These are phyloP conservation scores for Excoecaria agallocha DNA, from an alignment of 345 rosid species.

Conservation along the genomic window DNA sequence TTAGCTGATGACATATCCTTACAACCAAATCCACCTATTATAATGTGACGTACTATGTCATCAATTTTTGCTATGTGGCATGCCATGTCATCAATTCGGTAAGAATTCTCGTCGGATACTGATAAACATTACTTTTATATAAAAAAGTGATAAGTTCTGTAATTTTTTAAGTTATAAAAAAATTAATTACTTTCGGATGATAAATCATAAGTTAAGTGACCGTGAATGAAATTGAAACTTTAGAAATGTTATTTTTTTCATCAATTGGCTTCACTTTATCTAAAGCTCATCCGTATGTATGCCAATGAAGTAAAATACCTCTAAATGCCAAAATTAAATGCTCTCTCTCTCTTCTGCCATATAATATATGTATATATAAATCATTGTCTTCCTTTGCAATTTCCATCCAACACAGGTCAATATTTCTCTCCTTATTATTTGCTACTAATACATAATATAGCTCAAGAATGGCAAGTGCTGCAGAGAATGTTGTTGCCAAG, in stretches of 20 bases:
- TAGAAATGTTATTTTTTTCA: neutral
- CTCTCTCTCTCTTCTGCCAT: slow-evolving; percentile 3
- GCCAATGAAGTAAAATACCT: neutral
- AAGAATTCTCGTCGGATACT: no score
- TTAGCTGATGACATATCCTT: no score
- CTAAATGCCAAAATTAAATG: slow-evolving; percentile 16
- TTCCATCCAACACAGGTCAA: slow-evolving; percentile 5
- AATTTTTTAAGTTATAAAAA: no score
- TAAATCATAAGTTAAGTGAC: no score
- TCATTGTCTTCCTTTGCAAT: neutral
- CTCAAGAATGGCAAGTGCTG: slow-evolving; percentile 23
- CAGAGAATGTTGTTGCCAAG: slow-evolving; percentile 26
- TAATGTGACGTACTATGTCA: no score
- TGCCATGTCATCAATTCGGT: no score
- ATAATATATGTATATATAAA: slow-evolving; percentile 13
- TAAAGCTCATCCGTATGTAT: slow-evolving; percentile 20
- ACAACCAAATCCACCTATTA: no score
- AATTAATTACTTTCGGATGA: no score
- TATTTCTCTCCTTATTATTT: neutral
- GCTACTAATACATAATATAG: neutral
- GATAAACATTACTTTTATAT: no score
- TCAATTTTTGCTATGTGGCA: no score
- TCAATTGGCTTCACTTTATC: slow-evolving; percentile 4
- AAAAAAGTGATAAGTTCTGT: no score
- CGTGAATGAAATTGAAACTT: no score